Conservation (phyloP, 2,329 filamentous ascomycete species). For the Diaporthe sp. region DNA sequence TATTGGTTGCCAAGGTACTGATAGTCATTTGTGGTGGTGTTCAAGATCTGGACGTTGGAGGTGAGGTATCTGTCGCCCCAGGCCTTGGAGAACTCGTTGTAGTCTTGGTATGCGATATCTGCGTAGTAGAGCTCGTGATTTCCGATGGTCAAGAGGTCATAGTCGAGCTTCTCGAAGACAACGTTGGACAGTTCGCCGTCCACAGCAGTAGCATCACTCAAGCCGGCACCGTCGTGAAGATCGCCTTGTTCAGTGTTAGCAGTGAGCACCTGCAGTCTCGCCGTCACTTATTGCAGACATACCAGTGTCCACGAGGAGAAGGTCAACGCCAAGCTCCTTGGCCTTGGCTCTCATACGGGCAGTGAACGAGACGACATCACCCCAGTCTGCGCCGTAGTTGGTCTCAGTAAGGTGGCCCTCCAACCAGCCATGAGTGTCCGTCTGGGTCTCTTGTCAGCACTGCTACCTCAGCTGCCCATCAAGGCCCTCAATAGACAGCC, state of each 20-base stretch:
- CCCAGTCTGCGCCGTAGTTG: slow-evolving; percentile 77
- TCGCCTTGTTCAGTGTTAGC: slow-evolving; percentile 56
- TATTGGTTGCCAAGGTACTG: slow-evolving; percentile 60
- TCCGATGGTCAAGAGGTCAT: slow-evolving; percentile 59
- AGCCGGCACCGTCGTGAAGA: slow-evolving; percentile 75
- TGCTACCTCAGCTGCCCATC: background rate
- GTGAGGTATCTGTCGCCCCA: slow-evolving; percentile 64
- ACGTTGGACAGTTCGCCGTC: slow-evolving; percentile 69
- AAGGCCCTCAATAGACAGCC: background rate
- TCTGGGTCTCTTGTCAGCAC: slow-evolving; percentile 49
- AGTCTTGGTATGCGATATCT: slow-evolving; percentile 73
- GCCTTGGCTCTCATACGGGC: slow-evolving; percentile 73
- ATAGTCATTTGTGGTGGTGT: slow-evolving; percentile 55
- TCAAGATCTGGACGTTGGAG: slow-evolving; percentile 60
- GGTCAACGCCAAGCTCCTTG: slow-evolving; percentile 68
- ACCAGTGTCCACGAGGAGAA: slow-evolving; percentile 72
- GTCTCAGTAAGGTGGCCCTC: slow-evolving; percentile 72
- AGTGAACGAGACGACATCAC: slow-evolving; percentile 74
- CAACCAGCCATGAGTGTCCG: slow-evolving; percentile 74
- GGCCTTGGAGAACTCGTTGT: slow-evolving; percentile 69
- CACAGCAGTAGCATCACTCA: slow-evolving; percentile 71
- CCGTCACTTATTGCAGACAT: slow-evolving; percentile 46
- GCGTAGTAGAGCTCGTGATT: slow-evolving; percentile 78
- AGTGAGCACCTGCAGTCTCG: background rate
- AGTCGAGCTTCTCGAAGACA: slow-evolving; percentile 58